Percentiles rank a stretch among this genome's conserved stretches.
Conservation (phyloP, 768 basidiomycete species). For the button mushroom (Agaricus bisporus) region DNA sequence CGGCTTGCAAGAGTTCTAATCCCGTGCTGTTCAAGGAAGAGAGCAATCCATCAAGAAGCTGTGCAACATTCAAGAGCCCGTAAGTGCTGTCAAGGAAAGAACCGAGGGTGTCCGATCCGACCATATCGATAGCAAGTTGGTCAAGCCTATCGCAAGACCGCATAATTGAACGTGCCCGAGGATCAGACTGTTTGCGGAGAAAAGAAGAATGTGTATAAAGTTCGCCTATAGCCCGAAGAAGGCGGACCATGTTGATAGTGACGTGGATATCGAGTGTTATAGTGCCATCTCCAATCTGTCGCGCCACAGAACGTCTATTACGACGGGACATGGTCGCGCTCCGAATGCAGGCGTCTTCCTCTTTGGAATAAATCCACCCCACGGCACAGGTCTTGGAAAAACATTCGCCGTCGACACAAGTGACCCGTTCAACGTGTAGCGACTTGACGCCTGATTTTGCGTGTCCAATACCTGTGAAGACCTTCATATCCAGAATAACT, state of each 20-base stretch:
- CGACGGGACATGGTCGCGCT: not conserved
- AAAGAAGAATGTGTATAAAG: not conserved
- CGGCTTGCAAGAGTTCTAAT: conserved; percentile 11
- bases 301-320: conserved; percentile 16
- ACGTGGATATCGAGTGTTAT: not conserved
- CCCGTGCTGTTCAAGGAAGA: conserved; percentile 12
- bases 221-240: not conserved
- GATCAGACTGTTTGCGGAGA: not conserved
- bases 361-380: conserved; percentile 21
- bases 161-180: not conserved
- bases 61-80: conserved; percentile 16
- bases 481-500: not conserved
- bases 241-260: not conserved
- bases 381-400: conserved; percentile 21
- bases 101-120: conserved; percentile 1
- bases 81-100: conserved; percentile 16
- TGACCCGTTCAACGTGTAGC: conserved; percentile 17
- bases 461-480: too few relatives aligned
- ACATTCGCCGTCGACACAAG: conserved; percentile 22
- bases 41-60: conserved; percentile 15
- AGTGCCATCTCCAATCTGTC: conserved; percentile 12
- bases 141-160: not conserved
- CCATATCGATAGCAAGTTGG: not conserved
- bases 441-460: conserved; percentile 20
- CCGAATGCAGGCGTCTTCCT: conserved; percentile 17